Evolutionary conservation across 768 basidiomycete species (phyloP).

Genomic region (Calocybe gangraenosa): DNA sequence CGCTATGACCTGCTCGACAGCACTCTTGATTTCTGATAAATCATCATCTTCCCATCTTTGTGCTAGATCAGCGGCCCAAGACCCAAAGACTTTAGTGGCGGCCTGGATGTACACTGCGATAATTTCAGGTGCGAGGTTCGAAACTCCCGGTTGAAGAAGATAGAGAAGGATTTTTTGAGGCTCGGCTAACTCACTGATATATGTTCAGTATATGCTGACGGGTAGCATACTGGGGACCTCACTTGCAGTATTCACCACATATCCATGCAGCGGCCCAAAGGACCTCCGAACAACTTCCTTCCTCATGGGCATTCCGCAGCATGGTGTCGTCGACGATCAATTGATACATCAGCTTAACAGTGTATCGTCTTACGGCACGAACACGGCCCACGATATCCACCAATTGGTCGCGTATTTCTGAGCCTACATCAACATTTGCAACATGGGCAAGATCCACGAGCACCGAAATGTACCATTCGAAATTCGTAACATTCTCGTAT

Average conservation of each 20-base stretch:
- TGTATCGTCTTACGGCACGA: conserved; percentile 65
- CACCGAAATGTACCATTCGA: conserved; percentile 97
- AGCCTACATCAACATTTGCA: conserved; percentile 74
- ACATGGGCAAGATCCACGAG: conserved; percentile 90
- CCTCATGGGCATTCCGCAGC: conserved; percentile 60
- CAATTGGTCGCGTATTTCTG: conserved; percentile 75
- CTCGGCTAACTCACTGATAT: conserved; percentile 66
- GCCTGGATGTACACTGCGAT: conserved; percentile 81
- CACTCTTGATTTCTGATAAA: conserved; percentile 56
- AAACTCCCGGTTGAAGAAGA: conserved; percentile 58
- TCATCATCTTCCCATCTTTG: conserved; percentile 73
- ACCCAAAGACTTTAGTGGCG: conserved; percentile 81
- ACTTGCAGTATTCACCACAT: conserved; percentile 93
- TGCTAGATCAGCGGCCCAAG: conserved; percentile 76
- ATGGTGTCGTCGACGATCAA: conserved; percentile 77
- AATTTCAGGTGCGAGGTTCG: conserved; percentile 56
- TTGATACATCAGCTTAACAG: conserved; percentile 80
- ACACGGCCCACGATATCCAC: conserved; percentile 88
- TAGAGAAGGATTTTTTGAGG: conserved; percentile 71
- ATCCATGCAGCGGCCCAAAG: conserved; percentile 96
- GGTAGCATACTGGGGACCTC: conserved; percentile 19
- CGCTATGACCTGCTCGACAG: conserved; percentile 58
- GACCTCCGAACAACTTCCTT: conserved; percentile 77
- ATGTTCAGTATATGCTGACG: conserved; percentile 3
- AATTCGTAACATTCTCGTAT: conserved; percentile 86